A percentile compares a stretch with the other conserved stretches of the same genome.
phyloP scores from a whole-genome alignment of 2,329 filamentous ascomycete genomes.

The Ophiostoma ips region DNA sequence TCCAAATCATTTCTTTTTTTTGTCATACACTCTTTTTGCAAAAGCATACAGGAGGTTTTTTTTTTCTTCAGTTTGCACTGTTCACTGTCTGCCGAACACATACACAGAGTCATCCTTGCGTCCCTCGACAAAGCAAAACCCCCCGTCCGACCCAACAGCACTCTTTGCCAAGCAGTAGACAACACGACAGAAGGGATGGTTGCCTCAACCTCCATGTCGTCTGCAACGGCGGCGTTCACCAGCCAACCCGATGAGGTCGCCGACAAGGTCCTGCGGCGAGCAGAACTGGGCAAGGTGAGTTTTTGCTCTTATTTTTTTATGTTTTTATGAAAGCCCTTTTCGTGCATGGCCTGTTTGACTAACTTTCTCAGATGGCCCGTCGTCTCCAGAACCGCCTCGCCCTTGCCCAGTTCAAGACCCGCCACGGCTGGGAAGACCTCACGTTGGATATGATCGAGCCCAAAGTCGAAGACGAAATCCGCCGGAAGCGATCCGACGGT shows the following conservation, averaged over 20 bases:
- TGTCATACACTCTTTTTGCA: neutral
- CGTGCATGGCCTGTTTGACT: neutral
- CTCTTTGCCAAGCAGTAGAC: neutral
- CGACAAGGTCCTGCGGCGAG: slow-evolving; percentile 57
- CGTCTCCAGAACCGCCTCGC: slow-evolving; percentile 87
- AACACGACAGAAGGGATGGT: slow-evolving; percentile 8
- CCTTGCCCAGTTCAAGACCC: slow-evolving; percentile 92
- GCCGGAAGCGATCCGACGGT: slow-evolving; percentile 54
- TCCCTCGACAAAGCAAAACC: neutral
- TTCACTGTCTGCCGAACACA: no score
- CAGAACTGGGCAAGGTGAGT: slow-evolving; percentile 62
- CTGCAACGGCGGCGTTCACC: slow-evolving; percentile 30
- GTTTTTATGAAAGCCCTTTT: neutral
- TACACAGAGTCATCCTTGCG: neutral
- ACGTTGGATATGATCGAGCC: slow-evolving; percentile 77
- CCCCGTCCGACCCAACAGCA: neutral
- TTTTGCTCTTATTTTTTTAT: neutral
- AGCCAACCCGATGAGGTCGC: slow-evolving; percentile 50
- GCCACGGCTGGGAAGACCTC: slow-evolving; percentile 87
- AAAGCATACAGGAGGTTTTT: neutral
- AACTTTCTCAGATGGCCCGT: slow-evolving; percentile 65
- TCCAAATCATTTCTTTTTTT: neutral
- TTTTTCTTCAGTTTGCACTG: no score
- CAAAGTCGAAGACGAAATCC: slow-evolving; percentile 64
- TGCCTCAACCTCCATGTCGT: slow-evolving; percentile 9